Evolutionary conservation across 2,329 filamentous ascomycete species (phyloP), one percentile per base, ranked within the genome.

Genomic region (Sphaceloma murrayae): DNA sequence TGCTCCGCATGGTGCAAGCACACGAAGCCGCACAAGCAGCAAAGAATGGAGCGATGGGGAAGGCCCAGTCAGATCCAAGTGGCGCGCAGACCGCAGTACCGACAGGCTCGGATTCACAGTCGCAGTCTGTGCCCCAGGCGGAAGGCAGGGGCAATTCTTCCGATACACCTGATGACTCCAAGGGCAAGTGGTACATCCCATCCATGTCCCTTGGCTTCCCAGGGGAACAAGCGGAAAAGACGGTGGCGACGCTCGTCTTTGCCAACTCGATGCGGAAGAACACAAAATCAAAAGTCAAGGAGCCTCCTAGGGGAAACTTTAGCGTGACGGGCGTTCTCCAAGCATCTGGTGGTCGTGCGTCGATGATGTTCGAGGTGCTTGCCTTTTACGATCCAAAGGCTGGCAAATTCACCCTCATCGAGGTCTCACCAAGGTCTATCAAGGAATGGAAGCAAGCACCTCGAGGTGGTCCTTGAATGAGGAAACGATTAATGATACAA

Each of bases 271-370:
- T 58, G 31, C 53, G 56, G 7, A 54, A 56, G 46, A 56, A 55
- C 27, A 14, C 29, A 21, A 36, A 36, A 9, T 18, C 30, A 8
- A 45, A 45, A 16, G 21, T 17, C 29, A 45, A 54, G 5, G 59
- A 65, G 26, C 54, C 63, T 0, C 68, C 69, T 4, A 60, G 67
- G 9, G 70, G 70, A 2, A 61, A 59, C 2, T 62, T 72, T 42
- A 48, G 65, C 0, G 62, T 73, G 9, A 55, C 58, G 1, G 70
- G 68, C 3, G 45, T 70, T 24, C 56, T 73, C 1, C 67, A 72
- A 46, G 52, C 72, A 2, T 54, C 60, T n/a, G 69, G 69, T 5
- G 52, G 56, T 6, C 59, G 56, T 33, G 67, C 64, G 1, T 58
- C 57, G 31, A 51, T 66, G 46, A 62, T 65, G 4, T 49, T 72